phyloP scores from a whole-genome alignment of 306 rosid genomes.

The Fragaria ananassa region DNA sequence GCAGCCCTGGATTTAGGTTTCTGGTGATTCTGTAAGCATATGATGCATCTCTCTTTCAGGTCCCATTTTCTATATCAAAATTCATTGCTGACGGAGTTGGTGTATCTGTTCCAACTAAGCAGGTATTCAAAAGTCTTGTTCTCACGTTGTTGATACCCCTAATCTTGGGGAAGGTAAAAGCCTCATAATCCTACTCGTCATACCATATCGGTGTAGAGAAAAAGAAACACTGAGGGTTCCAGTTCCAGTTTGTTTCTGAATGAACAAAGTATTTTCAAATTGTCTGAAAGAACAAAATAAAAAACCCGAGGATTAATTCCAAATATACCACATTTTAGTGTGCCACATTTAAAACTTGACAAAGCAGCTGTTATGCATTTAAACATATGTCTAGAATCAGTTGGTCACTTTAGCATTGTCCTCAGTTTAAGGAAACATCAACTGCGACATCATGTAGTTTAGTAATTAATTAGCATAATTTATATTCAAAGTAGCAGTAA shows the following conservation, averaged over 20 bases:
- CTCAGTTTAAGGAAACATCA: not conserved
- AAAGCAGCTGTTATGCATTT: not conserved
- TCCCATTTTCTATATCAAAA: slow-evolving; percentile 80
- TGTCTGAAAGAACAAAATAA: too few relatives aligned
- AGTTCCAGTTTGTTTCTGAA: not conserved
- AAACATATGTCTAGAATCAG: not conserved
- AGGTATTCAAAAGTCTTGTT: slow-evolving; percentile 72
- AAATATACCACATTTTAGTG: not conserved
- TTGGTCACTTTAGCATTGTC: not conserved
- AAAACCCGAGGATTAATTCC: too few relatives aligned
- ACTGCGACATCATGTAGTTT: not conserved
- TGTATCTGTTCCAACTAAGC: slow-evolving; percentile 71
- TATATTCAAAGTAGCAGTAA: not conserved
- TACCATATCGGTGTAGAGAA: not conserved
- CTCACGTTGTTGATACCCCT: slow-evolving; percentile 70
- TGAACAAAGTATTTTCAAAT: not conserved
- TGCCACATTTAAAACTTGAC: not conserved
- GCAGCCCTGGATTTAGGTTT: not conserved
- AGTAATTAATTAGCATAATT: slow-evolving; percentile 12
- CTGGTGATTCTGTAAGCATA: slow-evolving; percentile 10
- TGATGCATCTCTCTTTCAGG: slow-evolving; percentile 37
- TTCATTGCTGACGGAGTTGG: slow-evolving; percentile 86
- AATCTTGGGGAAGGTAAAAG: slow-evolving; percentile 77
- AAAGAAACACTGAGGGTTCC: not conserved
- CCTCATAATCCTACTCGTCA: slow-evolving; percentile 14